Evolutionary conservation across 192 early-diverging fungal species (phyloP).

Genomic region (Coemansia sp.): DNA sequence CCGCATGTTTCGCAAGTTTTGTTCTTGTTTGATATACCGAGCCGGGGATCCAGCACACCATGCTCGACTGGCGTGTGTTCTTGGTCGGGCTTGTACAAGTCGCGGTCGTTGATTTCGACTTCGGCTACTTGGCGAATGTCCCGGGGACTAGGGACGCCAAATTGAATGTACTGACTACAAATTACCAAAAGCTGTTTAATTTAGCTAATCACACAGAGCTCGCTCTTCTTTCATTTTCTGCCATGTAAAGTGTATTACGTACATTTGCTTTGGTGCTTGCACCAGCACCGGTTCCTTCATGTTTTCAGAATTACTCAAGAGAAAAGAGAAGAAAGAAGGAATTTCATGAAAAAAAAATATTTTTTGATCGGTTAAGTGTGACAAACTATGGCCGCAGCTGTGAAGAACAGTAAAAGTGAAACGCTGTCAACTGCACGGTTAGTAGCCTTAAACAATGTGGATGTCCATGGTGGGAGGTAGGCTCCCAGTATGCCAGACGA

Average conservation of each 20-base stretch:
- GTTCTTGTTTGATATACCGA: constrained; percentile 86
- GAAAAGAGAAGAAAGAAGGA: background rate
- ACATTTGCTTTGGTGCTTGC: constrained; percentile 73
- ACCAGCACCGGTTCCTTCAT: constrained; percentile 81
- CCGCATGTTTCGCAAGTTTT: constrained; percentile 88
- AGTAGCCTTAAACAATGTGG: constrained; percentile 8
- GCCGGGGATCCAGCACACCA: constrained; percentile 86
- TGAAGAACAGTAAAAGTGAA: constrained; percentile 30
- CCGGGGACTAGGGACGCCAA: constrained; percentile 87
- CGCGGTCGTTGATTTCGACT: constrained; percentile 85
- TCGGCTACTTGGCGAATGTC: constrained; percentile 87
- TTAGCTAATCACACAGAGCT: background rate
- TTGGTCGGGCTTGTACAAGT: constrained; percentile 68
- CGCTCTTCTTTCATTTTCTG: too few relatives aligned
- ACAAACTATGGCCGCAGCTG: background rate
- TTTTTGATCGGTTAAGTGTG: background rate
- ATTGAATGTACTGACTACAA: constrained; percentile 85
- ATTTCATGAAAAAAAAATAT: too few relatives aligned
- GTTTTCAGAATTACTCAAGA: background rate
- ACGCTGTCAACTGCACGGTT: constrained; percentile 21
- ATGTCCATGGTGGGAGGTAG: constrained; percentile 13
- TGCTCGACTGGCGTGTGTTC: constrained; percentile 72
- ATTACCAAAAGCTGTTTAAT: background rate
- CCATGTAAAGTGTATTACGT: constrained; percentile 18
- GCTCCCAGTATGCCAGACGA: constrained; percentile 11